Evolutionary conservation across 495 filamentous ascomycete species (phyloP).

Genomic region (Rhypophila decipiens): DNA sequence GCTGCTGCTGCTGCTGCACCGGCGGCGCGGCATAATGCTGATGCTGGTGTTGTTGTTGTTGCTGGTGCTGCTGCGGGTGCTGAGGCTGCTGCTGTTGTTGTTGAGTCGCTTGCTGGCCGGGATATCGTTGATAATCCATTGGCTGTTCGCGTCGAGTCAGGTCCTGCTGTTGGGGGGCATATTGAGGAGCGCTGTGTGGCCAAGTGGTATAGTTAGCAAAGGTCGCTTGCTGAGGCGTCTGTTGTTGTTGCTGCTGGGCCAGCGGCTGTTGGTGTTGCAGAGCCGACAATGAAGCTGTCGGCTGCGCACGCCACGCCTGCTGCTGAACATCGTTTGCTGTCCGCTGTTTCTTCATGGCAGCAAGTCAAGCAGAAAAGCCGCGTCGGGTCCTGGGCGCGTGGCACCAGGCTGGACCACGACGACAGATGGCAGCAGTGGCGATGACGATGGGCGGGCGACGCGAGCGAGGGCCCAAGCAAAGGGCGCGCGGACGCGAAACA

Average conservation of each 20-base stretch:
- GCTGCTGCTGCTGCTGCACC: slow-evolving; percentile 13
- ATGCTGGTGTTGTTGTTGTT: slow-evolving; percentile 25
- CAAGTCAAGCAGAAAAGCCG: slow-evolving; percentile 3
- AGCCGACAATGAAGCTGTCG: slow-evolving; percentile 27
- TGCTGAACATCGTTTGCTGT: slow-evolving; percentile 22
- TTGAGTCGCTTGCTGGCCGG: slow-evolving; percentile 5
- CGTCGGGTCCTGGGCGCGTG: slow-evolving; percentile 23
- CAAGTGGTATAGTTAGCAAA: slow-evolving; percentile 28
- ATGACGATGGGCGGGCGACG: slow-evolving; percentile 9
- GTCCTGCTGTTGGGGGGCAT: slow-evolving; percentile 30
- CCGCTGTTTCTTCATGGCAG: slow-evolving; percentile 30
- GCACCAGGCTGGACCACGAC: slow-evolving; percentile 24
- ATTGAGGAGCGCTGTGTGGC: slow-evolving; percentile 24
- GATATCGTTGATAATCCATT: slow-evolving; percentile 20
- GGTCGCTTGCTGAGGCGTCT: slow-evolving; percentile 11
- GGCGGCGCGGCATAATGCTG: slow-evolving; percentile 33
- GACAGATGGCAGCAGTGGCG: slow-evolving; percentile 5
- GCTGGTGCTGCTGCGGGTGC: slow-evolving; percentile 24
- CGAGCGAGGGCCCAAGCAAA: background rate
- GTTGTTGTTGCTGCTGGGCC: slow-evolving; percentile 16
- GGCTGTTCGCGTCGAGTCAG: slow-evolving; percentile 39
- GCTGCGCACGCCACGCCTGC: slow-evolving; percentile 28
- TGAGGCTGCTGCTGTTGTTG: slow-evolving; percentile 25
- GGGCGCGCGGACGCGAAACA: slow-evolving; percentile 5
- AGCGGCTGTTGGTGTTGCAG: slow-evolving; percentile 23